Evolutionary conservation across 495 filamentous ascomycete genomes (phyloP), one percentile per base, ranked within the genome.

Genomic region (Pseudomonodictys pantanalensis): DNA sequence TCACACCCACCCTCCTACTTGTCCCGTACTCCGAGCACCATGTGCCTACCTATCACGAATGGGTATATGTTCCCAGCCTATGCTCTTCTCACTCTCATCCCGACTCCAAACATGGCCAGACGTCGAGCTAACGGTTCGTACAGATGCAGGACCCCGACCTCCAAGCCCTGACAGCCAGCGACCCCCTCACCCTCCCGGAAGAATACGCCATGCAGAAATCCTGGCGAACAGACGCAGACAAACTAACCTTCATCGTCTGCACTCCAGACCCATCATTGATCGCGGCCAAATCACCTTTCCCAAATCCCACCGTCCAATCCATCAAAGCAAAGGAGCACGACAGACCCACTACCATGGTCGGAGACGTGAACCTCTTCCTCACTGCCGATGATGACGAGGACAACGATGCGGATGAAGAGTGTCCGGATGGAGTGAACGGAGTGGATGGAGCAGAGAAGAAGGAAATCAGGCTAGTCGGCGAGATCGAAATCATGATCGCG

Each of bases 401-500:
- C 0, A 69, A 64, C 5, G 71, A 78, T 24, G 68, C 41, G 12
- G 43, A 56, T 11, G 58, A 60, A 28, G 41, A 47, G 53, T 22
- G 10, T 18, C 29, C 17, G 22, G 32, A 44, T 33, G 18, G 29
- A 20, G 23, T 8, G 12, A 22, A 3, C 3, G 26, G 2, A 11
- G 73, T 77, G n/a, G 64, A 69, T 3, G 75, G 74, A 10, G 67
- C 67, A 0, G 62, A 69, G 6, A 70, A 38, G 11, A 48, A 47
- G 0, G 38, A 59, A 20, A 49, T 49, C 15, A 68, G 67, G 0
- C 56, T 84, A 33, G 69, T 86, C 20, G 91, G 88, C 18, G 91
- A 96, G 59, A 69, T 96, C 39, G 90, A 95, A 74, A 80, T 96
- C 56, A 96, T 96, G 91, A 87, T 96, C 52, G 91, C 91, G 1